phyloP scores from a whole-genome alignment of 129 eudicot species.

The Flaveria linearis region DNA sequence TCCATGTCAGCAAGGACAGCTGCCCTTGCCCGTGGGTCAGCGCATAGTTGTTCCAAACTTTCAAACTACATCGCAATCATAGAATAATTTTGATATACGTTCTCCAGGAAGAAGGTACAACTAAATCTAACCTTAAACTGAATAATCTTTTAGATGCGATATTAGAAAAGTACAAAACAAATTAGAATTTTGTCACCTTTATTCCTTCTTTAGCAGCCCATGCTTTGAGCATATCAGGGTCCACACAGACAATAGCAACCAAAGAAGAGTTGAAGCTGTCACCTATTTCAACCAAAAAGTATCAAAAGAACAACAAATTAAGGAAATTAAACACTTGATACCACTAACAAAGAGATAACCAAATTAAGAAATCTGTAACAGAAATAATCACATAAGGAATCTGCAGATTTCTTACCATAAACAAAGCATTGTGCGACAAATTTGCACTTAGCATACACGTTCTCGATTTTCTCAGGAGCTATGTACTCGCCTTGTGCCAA shows the following conservation, averaged over 20 bases:
- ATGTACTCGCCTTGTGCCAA: conserved; percentile 95
- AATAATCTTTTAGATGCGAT: background rate
- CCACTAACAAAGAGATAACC: conserved; percentile 7
- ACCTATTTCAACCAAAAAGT: conserved; percentile 45
- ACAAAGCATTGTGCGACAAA: conserved; percentile 87
- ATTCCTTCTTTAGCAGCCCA: conserved; percentile 81
- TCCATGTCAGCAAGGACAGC: conserved; percentile 81
- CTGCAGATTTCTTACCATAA: conserved; percentile 52
- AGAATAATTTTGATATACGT: conserved; percentile 15
- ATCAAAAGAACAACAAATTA: background rate
- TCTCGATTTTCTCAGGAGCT: conserved; percentile 95
- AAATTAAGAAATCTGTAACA: background rate
- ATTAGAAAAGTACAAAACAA: background rate
- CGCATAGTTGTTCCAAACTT: conserved; percentile 59
- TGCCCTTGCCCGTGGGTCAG: conserved; percentile 61
- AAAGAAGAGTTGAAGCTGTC: conserved; percentile 80
- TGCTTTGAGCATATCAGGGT: conserved; percentile 61
- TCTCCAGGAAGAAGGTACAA: no score
- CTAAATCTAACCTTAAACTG: background rate
- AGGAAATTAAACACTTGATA: background rate
- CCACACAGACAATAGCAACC: conserved; percentile 74
- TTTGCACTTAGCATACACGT: conserved; percentile 80
- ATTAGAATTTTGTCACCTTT: conserved; percentile 44
- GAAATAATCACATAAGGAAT: background rate
- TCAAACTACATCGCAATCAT: conserved; percentile 43